Evolutionary conservation across 2,329 filamentous ascomycete species (phyloP), one percentile per base, ranked within the genome.

Genomic region (Neonectria punicea): DNA sequence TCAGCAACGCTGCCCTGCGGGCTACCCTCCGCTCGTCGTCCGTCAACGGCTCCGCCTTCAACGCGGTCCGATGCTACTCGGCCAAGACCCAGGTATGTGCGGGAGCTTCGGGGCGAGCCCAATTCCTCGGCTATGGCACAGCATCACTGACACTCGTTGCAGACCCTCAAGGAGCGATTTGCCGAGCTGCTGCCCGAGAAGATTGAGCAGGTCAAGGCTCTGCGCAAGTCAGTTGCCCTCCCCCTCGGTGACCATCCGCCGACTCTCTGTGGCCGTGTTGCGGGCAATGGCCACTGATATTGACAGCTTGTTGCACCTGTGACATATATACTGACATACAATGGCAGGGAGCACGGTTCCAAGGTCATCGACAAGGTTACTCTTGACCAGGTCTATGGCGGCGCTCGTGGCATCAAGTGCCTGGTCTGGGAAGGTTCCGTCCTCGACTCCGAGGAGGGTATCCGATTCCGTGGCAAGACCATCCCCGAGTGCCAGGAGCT

Each of bases 351-450:
- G 80, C 90, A 97, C 82, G 96, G 96, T 81, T 93, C 87, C 87
- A 98, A 95, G 87, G 93, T 98, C 78, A 81, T 99, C 75, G 95
- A 96, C 82, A 93, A 98, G 89, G 93, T 99, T 81, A 99, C 96
- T 68, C 93, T 99, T 73, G 96, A 98, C 88, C 96, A 99, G 87
- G 96, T 97, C 80, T 99, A 98, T 83, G 96, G 96, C 82, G 96
- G 96, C 90, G 96, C 96, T 79, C 95, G 96, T 87, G 95, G 96
- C 79, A 97, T 99, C 86, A 99, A 98, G 90, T 92, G 91, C 75
- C 91, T 99, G 68, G 96, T 99, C 77, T 99, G 96, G 96, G 96
- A 99, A 86, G 92, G 95, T 77, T 99, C 96, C 78, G 96, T 99
- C 76, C 92, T 99, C 78, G 96, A 99, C 85, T 89, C 95, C 63